Base-by-base conservation (phyloP, 2,329 filamentous ascomycete genomes). In the Cordyceps tenuipes region DNA sequence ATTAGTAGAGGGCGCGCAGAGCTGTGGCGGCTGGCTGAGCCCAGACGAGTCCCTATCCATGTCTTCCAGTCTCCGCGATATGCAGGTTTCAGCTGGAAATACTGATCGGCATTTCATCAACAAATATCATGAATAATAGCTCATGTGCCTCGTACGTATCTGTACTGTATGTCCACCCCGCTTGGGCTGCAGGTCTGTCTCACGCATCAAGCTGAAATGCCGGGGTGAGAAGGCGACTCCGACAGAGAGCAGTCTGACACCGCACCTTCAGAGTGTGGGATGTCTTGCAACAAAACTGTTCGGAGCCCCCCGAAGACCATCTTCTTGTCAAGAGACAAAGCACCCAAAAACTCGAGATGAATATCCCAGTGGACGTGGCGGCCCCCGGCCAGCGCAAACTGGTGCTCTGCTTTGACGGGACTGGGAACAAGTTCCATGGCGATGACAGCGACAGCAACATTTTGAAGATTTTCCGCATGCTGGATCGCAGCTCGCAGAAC, bases 381-480 rank as follows among this genome's bases (percentile, higher is more conserved):
- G 50, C 5, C 5, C 29, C 3, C 3, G 65, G 65, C 19, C 65
- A 70, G 3, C 65, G 69, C 3, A 85, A 84, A 66, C 76, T 85
- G 15, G 76, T 86, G 10, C 71, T 86, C 1, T 86, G 83, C 65
- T 86, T 86, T 58, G 83, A 86, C 56, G 83, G 83, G 5, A 86
- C 83, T 0, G 83, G 83, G 0, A 86, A 86, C 66, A 85, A 84
- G 63, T 86, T 86, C 62, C 78, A 81, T 48, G 83, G 83, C 10
- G 81, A 85, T 56, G 82, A 84, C 13, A 83, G 79, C 47, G 83
- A 86, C 64, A 84, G 81, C 68, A 85, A 85, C 58, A 85, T 89
- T 65, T 73, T 89, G 62, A 89, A 89, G 67, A 87, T 89, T 12
- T 89, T 86, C 64, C 79, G 85, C 43, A 87, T 88, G 79, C 73